These are phyloP conservation scores for Gynostemma pentaphyllum DNA, from an alignment of 306 rosid genomes.

Conservation along the genomic window DNA sequence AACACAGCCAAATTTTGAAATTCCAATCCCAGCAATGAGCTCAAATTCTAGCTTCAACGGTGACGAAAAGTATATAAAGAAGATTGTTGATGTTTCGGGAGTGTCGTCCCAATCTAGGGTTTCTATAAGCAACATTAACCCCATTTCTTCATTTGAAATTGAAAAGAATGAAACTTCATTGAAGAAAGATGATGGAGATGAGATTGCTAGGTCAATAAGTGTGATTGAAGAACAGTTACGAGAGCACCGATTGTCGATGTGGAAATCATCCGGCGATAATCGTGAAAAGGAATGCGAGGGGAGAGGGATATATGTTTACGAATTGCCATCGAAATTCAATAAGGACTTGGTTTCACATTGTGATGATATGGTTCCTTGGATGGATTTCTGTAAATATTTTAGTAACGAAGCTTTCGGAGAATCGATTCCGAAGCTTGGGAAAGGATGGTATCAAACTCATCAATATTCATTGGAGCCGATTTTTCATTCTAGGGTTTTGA, in stretches of 20 bases:
- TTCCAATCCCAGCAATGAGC: constrained; percentile 16
- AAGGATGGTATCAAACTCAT: constrained; percentile 45
- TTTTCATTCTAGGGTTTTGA: constrained; percentile 40
- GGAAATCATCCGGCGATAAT: constrained; percentile 23
- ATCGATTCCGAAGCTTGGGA: constrained; percentile 33
- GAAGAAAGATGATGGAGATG: constrained; percentile 12
- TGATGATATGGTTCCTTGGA: constrained; percentile 44
- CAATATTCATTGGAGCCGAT: constrained; percentile 44
- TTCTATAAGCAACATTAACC: neutral
- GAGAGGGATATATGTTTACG: constrained; percentile 44
- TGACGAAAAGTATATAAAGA: neutral
- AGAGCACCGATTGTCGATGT: constrained; percentile 27
- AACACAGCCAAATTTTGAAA: constrained; percentile 29
- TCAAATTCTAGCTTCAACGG: neutral
- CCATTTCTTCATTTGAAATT: neutral
- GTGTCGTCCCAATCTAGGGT: neutral
- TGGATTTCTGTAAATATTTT: constrained; percentile 30
- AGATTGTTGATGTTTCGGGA: neutral
- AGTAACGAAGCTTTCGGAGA: constrained; percentile 38
- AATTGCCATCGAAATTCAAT: constrained; percentile 46
- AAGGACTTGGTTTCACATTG: constrained; percentile 49
- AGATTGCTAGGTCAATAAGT: constrained; percentile 24
- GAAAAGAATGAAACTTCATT: too few species aligned
- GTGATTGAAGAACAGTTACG: constrained; percentile 39
- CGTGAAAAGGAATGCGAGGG: constrained; percentile 21